Evolutionary conservation across 2,329 filamentous ascomycete genomes (phyloP), one percentile per base, ranked within the genome.

Genomic region (Dactylellina sp.): DNA sequence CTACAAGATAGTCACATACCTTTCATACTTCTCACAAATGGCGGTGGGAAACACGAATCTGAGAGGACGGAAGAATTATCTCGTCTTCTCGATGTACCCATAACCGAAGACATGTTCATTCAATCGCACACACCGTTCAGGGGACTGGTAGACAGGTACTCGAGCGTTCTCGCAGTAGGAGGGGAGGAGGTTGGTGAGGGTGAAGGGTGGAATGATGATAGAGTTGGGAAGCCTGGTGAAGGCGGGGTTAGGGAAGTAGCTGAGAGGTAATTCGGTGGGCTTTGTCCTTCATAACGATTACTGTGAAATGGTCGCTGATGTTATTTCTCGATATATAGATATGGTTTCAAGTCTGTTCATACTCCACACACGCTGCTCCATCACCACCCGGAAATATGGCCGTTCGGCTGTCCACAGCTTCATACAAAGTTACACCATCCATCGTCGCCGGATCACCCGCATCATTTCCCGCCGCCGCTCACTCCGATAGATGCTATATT

Each of bases 1-100:
- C 88, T 98, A 18, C 88, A 93, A 77, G 82, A 85, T 50, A 86
- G 93, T 79, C 85, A 87, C 50, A 92, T 97, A 49, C 93, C 93
- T 11, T 98, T 96, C 82, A 94, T 99, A 78, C 87, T 99, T 35
- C 85, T 99, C 75, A 99, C 95, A 71, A 99, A 99, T 82, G 95
- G 95, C 77, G 95, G 95, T 44, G 95, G 95, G 68, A 92, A 90
- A 79, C 87, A 89, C 75, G 94, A 98, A 82, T 84, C 83, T 1
- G 89, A 91, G 70, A 87, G 92, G 16, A 89, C 92, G 28, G 83
- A 83, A 6, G 89, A 93, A 74, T 84, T 96, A 60, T 89, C 86
- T 77, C 80, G 85, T 46, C 88, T 88, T 77, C 85, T 96, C 5
- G 84, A 86, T 24, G 83, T 93, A 0, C 81, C 84, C 14, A 83